Evolutionary conservation across 2,329 filamentous ascomycete species (phyloP).

Genomic region (Aurifilum marmelostoma): DNA sequence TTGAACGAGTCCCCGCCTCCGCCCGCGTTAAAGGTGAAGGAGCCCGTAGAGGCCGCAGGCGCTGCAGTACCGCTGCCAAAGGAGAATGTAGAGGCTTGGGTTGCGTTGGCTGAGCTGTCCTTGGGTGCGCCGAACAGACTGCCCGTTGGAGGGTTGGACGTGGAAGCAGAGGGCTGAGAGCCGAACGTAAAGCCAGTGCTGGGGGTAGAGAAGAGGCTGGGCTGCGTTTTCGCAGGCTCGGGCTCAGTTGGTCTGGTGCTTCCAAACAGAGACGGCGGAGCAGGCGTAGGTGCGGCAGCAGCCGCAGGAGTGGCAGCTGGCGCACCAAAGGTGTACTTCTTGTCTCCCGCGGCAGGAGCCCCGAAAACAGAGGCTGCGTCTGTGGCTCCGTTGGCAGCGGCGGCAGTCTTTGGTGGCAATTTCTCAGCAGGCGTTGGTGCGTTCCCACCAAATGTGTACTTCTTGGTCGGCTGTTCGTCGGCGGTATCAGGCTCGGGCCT

Average conservation of each 20-base stretch:
- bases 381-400: slow-evolving; percentile 28
- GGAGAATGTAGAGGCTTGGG: slow-evolving; percentile 14
- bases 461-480: slow-evolving; percentile 19
- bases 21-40: slow-evolving; percentile 46
- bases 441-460: slow-evolving; percentile 24
- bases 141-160: background rate
- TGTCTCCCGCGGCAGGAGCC: slow-evolving; percentile 18
- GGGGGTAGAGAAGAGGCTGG: slow-evolving; percentile 33
- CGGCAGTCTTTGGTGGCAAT: slow-evolving; percentile 28
- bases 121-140: slow-evolving; percentile 28
- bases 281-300: slow-evolving; percentile 29
- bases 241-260: slow-evolving; percentile 14
- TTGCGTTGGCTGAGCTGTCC: slow-evolving; percentile 28
- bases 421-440: slow-evolving; percentile 23
- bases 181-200: slow-evolving; percentile 24
- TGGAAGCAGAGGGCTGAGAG: slow-evolving; percentile 1
- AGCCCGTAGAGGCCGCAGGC: slow-evolving; percentile 32
- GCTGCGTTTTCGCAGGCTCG: slow-evolving; percentile 28
- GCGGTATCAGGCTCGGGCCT: slow-evolving; percentile 24
- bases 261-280: slow-evolving; percentile 22
- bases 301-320: slow-evolving; percentile 21
- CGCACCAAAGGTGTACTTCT: slow-evolving; percentile 27
- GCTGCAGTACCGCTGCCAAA: slow-evolving; percentile 35
- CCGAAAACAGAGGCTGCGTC: slow-evolving; percentile 29
- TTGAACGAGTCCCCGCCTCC: slow-evolving; percentile 40